These are phyloP conservation scores for Paspalum notatum DNA, from an alignment of 176 grass and related monocot genomes.

Conservation along the genomic window DNA sequence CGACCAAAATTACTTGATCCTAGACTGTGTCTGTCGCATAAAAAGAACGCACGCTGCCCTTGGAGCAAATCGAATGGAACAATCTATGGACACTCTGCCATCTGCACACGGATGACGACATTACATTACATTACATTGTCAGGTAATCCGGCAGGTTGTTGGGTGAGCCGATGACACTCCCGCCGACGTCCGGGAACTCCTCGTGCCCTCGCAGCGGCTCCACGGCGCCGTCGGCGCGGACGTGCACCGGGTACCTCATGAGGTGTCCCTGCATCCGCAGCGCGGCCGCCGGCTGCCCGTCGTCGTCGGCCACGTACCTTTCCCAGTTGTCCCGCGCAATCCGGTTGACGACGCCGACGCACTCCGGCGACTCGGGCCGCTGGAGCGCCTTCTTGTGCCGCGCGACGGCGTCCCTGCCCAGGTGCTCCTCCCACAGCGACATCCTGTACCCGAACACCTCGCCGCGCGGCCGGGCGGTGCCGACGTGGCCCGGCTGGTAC, in stretches of 20 bases:
- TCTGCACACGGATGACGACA: not conserved
- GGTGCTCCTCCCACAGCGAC: constrained; percentile 77
- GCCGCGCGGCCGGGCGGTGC: constrained; percentile 25
- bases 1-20: too few species aligned
- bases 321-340: constrained; percentile 48
- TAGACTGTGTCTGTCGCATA: too few species aligned
- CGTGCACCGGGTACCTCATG: constrained; percentile 54
- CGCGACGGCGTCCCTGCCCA: constrained; percentile 25
- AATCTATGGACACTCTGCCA: not conserved
- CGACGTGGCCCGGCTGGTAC: constrained; percentile 60
- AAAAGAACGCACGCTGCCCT: too few species aligned
- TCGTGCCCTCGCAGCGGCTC: constrained; percentile 12
- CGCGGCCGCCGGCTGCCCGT: not conserved
- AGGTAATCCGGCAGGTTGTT: constrained; percentile 50
- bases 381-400: not conserved
- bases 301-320: constrained; percentile 15
- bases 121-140: constrained; percentile 57
- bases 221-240: constrained; percentile 32
- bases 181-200: constrained; percentile 65
- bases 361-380: constrained; percentile 40
- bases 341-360: constrained; percentile 47
- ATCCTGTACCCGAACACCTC: constrained; percentile 61
- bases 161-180: constrained; percentile 46
- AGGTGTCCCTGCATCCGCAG: constrained; percentile 48
- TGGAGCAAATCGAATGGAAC: too few species aligned